These are phyloP conservation scores for Heimioporus sp. DNA, from an alignment of 768 basidiomycete species.

Conservation along the genomic window DNA sequence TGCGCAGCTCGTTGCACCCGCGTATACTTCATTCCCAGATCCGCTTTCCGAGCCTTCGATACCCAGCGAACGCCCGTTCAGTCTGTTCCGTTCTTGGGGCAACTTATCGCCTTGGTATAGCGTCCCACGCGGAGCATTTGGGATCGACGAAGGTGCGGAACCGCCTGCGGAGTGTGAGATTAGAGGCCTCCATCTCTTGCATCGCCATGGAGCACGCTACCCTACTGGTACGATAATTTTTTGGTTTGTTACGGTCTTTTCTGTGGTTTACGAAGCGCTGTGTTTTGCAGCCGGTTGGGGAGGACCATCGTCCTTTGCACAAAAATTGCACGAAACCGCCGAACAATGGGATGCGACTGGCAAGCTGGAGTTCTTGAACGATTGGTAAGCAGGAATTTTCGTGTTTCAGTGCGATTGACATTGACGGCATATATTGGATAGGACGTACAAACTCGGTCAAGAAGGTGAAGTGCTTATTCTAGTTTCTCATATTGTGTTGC, in stretches of 20 bases:
- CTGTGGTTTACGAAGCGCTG: no score
- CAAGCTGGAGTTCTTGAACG: conserved; percentile 71
- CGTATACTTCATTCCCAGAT: conserved; percentile 21
- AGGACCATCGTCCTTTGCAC: conserved; percentile 56
- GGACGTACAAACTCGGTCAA: conserved; percentile 89
- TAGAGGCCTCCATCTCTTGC: conserved; percentile 75
- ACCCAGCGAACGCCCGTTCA: conserved; percentile 43
- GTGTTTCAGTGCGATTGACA: background rate
- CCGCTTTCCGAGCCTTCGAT: background rate
- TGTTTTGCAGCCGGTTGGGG: conserved; percentile 50
- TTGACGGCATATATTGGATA: conserved; percentile 25
- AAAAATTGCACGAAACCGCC: conserved; percentile 51
- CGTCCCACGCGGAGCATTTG: conserved; percentile 61
- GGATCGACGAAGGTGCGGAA: conserved; percentile 68
- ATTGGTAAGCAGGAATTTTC: conserved; percentile 53
- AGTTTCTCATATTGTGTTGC: background rate
- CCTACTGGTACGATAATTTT: conserved; percentile 53
- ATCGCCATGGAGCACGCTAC: conserved; percentile 80
- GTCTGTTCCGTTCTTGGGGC: conserved; percentile 78
- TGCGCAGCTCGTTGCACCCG: conserved; percentile 59
- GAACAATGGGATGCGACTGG: conserved; percentile 64
- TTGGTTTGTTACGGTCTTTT: background rate
- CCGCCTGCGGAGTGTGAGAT: conserved; percentile 68
- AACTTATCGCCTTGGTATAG: conserved; percentile 88
- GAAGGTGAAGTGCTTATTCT: conserved; percentile 50